Base-by-base conservation (phyloP, 805 yeast species). In the Metschnikowia similis region DNA sequence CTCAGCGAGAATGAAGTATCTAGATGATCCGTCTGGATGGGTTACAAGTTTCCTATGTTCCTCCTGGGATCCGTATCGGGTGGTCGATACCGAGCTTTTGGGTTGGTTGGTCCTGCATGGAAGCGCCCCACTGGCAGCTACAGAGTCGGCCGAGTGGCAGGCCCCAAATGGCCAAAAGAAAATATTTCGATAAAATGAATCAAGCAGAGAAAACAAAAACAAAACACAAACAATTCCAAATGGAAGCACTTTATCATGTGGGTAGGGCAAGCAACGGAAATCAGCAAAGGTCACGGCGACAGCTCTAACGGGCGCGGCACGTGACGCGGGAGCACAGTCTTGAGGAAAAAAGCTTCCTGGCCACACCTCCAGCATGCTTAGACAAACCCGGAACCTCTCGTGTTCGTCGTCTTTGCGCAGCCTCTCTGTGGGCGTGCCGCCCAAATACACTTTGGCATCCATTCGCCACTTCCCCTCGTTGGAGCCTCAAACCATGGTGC, bases 381-480 rank as follows among this genome's bases (percentile, higher is more conserved):
- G 36, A 26, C 48, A 40, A 38, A 32, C 37, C 45, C 39, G 36
- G 40, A n/a, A 27, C 27, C 30, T 32, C 47, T 35, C 45, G 39
- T 35, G 40, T 35, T 35, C 48, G 29, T 48, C 46, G 39, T 34
- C 44, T 2, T 47, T 51, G 37, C 47, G 51, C 17, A 45, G 47
- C 27, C 48, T 56, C 36, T 53, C 60, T 29, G 52, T 55, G 32
- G 60, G 60, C 9, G 35, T 48, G 37, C 89, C 94, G 28, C 86
- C 95, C 28, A 72, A 77, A 55, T 88, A 81, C 60, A 88, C 91
- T 0, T 72, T 92, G 52, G 82, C 95, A 9, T 79, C 96, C 1
- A 67, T 89, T 47, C 81, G 97, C 52, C 66, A 84, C 30, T 94
- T 94, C 69, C 99, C 99, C 34, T 85, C 96, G 4, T 76, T 94